Evolutionary conservation across 2,329 filamentous ascomycete genomes (phyloP).

Genomic region (Aspergillus jensenii): DNA sequence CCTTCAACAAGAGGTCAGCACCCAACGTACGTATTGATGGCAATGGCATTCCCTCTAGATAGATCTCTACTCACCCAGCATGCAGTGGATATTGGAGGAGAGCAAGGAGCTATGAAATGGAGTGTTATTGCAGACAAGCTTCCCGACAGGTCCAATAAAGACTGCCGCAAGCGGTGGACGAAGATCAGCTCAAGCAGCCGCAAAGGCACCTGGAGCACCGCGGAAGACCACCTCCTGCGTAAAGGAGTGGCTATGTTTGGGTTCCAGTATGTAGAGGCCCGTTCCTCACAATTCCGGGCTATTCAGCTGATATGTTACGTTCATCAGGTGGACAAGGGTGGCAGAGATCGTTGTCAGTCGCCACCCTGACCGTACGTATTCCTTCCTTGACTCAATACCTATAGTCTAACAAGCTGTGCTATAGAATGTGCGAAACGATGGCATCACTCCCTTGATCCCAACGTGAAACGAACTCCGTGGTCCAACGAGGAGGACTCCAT

Average conservation of each 20-base stretch:
- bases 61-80: not conserved
- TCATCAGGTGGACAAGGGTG: conserved; percentile 2
- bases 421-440: conserved; percentile 9
- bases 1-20: not conserved
- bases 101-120: not conserved
- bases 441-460: conserved; percentile 1
- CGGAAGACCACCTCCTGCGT: conserved; percentile 3
- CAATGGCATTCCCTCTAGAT: not conserved
- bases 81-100: not conserved
- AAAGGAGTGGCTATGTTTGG: conserved; percentile 2
- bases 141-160: conserved; percentile 2
- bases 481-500: not conserved
- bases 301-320: not conserved
- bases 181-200: conserved; percentile 1
- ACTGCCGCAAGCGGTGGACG: conserved; percentile 12
- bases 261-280: not conserved
- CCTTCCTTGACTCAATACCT: too few relatives aligned
- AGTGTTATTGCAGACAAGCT: conserved; percentile 4
- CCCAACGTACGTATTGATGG: not conserved
- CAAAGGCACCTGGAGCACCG: conserved; percentile 2
- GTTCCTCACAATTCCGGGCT: not conserved
- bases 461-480: conserved; percentile 2
- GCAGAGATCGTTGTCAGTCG: conserved; percentile 3
- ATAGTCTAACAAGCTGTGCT: not conserved
- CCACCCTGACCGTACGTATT: not conserved